These are phyloP conservation scores for Linanthus parryae DNA, from an alignment of 148 eudicot species.

Conservation along the genomic window DNA sequence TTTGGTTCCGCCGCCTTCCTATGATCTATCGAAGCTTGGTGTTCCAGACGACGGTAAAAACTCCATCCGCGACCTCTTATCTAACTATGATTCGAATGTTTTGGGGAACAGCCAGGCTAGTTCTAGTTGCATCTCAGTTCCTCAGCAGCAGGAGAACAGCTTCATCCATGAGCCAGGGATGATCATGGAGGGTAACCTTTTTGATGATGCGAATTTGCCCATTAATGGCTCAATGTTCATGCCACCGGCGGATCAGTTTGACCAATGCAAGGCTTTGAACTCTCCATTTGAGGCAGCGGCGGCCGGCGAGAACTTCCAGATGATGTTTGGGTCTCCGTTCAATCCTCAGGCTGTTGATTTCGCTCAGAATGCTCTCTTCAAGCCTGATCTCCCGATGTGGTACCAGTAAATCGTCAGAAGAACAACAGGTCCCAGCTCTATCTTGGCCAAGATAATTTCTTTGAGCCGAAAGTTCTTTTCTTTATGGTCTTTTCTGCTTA, in stretches of 20 bases:
- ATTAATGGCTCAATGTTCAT: background rate
- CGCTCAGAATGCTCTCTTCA: conserved; percentile 13
- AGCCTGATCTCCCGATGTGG: conserved; percentile 31
- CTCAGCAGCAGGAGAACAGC: too few relatives aligned
- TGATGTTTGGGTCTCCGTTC: conserved; percentile 33
- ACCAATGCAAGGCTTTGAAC: conserved; percentile 7
- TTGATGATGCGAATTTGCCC: conserved; percentile 1
- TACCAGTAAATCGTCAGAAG: conserved; percentile 10
- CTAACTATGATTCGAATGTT: conserved; percentile 33
- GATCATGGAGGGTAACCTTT: too few relatives aligned
- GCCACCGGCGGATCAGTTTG: conserved; percentile 4
- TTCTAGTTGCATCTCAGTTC: conserved; percentile 3
- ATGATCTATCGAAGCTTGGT: conserved; percentile 29
- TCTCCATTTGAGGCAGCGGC: conserved; percentile 18
- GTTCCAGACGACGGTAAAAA: conserved; percentile 48
- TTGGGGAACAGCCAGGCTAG: conserved; percentile 24
- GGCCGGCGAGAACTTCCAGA: conserved; percentile 17
- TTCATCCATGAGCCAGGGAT: too few relatives aligned
- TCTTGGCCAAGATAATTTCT: background rate
- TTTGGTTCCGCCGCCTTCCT: conserved; percentile 11
- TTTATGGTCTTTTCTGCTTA: too few relatives aligned
- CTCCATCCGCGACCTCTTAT: conserved; percentile 38
- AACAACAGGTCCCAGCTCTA: background rate
- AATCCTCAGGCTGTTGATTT: conserved; percentile 17
- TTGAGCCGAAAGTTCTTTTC: background rate